These are phyloP conservation scores for Sanghuangporus sanghuang DNA, from an alignment of 1,284 basidiomycete species.

Conservation along the genomic window DNA sequence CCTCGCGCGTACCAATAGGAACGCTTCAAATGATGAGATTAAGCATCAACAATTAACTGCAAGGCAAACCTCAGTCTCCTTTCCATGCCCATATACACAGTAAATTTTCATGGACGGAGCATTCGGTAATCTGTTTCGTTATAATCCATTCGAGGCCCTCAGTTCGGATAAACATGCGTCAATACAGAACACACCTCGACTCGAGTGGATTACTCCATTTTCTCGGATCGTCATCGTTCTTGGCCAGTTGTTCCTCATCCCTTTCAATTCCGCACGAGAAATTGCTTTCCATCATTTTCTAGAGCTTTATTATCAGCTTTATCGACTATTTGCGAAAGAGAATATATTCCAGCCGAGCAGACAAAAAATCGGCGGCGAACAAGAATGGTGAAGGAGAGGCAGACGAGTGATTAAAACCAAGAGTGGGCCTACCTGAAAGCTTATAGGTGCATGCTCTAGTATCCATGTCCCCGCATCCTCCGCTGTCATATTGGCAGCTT, in stretches of 20 bases:
- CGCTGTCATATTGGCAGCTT: constrained; percentile 72
- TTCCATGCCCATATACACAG: constrained; percentile 94
- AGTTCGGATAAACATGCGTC: neutral
- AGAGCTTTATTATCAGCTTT: neutral
- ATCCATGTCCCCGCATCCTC: constrained; percentile 77
- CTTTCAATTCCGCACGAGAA: constrained; percentile 94
- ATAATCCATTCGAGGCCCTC: neutral
- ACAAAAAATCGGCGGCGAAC: too few relatives aligned
- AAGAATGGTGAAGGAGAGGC: neutral
- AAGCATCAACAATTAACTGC: neutral
- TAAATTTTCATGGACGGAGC: constrained; percentile 93
- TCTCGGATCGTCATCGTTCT: constrained; percentile 65
- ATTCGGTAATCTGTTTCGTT: constrained; percentile 62
- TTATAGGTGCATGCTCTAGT: constrained; percentile 75
- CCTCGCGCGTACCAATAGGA: constrained; percentile 82
- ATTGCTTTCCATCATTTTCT: constrained; percentile 88
- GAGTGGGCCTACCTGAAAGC: constrained; percentile 60
- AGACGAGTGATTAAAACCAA: constrained; percentile 14
- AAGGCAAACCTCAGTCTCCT: constrained; percentile 81
- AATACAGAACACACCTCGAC: constrained; percentile 46
- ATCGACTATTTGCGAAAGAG: neutral
- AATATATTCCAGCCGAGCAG: too few relatives aligned
- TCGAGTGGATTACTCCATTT: constrained; percentile 98
- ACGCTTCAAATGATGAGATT: constrained; percentile 24
- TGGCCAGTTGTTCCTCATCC: constrained; percentile 57